Evolutionary conservation across 2,329 filamentous ascomycete species (phyloP).

Genomic region (Cercospora canescens): DNA sequence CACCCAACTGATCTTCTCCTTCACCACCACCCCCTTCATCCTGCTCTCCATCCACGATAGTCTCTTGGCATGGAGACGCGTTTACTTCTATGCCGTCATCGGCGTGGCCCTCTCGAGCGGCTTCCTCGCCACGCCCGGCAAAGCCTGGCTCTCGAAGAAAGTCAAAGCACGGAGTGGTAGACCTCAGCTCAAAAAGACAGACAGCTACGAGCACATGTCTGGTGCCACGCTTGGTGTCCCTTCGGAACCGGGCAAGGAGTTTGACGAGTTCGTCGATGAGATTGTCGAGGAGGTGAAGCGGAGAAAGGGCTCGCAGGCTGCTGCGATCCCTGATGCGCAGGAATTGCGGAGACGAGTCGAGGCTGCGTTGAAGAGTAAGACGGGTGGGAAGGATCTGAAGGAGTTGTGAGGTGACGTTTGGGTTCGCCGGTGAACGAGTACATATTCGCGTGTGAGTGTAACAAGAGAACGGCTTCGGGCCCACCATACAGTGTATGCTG

Average conservation of each 20-base stretch:
- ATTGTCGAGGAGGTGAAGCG: conserved; percentile 71
- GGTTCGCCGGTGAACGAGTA: no score
- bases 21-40: conserved; percentile 81
- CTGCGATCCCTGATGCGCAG: conserved; percentile 40
- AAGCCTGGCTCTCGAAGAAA: conserved; percentile 47
- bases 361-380: conserved; percentile 39
- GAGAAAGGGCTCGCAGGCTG: conserved; percentile 47
- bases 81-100: conserved; percentile 84
- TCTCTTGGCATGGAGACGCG: conserved; percentile 74
- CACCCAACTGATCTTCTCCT: conserved; percentile 82
- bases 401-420: background rate
- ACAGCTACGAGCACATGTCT: conserved; percentile 38
- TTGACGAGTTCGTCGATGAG: conserved; percentile 77
- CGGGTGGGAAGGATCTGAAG: conserved; percentile 15
- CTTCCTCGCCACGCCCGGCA: conserved; percentile 80
- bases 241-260: conserved; percentile 70
- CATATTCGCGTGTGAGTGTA: no score
- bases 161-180: conserved; percentile 39
- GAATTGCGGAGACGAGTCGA: conserved; percentile 57
- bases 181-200: conserved; percentile 29
- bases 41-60: conserved; percentile 72
- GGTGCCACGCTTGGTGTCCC: conserved; percentile 72
- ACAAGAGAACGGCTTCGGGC: no score
- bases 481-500: no score
- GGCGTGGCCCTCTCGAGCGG: conserved; percentile 64